These are phyloP conservation scores for Bonia amplexicaulis DNA, from an alignment of 176 grass and related monocot genomes.

Conservation along the genomic window DNA sequence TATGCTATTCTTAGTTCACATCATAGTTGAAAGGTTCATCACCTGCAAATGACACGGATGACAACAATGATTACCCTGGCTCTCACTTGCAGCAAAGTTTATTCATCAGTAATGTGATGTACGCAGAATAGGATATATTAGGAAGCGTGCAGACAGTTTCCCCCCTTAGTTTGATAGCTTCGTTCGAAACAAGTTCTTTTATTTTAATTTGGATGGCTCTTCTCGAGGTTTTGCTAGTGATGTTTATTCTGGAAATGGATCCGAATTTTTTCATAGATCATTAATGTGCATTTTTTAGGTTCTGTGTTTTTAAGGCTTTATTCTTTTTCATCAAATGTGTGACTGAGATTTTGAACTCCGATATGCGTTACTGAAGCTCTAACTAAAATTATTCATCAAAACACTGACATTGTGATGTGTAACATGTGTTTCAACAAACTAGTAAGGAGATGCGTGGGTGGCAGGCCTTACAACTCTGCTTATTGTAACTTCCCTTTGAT, in stretches of 20 bases:
- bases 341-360: neutral
- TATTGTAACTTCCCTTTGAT: neutral
- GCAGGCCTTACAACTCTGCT: neutral
- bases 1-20: slow-evolving; percentile 18
- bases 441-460: neutral
- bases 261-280: neutral
- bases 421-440: neutral
- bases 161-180: neutral
- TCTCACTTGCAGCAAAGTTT: neutral
- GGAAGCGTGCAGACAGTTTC: neutral
- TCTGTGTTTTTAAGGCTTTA: neutral
- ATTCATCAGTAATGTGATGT: neutral
- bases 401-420: neutral
- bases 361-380: neutral
- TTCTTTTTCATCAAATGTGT: neutral
- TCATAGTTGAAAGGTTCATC: neutral
- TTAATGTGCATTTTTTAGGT: neutral
- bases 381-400: neutral
- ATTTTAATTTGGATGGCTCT: neutral
- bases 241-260: neutral
- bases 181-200: neutral
- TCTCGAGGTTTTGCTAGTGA: neutral
- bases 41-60: neutral
- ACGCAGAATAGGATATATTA: neutral
- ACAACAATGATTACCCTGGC: neutral